Base-by-base conservation (phyloP, 164 flowering plant species). In the Piper betle region DNA sequence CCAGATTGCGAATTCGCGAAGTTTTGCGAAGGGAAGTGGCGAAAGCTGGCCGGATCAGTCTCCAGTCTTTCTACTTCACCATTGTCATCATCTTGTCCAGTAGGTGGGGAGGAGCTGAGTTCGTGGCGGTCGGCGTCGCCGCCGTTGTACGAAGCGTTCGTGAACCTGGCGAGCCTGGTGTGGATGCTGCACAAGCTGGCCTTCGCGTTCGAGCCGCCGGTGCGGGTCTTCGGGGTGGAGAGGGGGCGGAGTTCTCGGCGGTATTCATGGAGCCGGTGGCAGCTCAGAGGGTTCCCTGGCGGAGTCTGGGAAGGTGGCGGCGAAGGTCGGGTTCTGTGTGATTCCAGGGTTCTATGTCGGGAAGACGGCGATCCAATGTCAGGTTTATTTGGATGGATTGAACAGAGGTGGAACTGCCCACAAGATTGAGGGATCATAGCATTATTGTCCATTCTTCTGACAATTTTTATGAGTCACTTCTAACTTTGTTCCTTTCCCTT, bases 131-230 rank as follows among this genome's bases (percentile, higher is more conserved):
- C 77, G 63, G 82, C 90, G 0, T 59, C 86, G 20, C 70, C 75
- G 16, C 71, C 72, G 12, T 86, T 93, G 48, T 83, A 88, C 60
- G 88, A 86, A 69, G 69, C 82, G 4, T 93, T 84, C 74, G 82
- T 93, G 37, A 79, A 74, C 62, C 86, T 90, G 97, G 87, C 91
- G 37, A 84, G 88, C 71, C 80, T 92, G 0, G 64, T 88, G 54
- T 93, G 99, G 99, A 75, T 77, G 60, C 86, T 93, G 42, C 96
- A 93, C 64, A 86, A 82, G 69, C 68, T 93, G 76, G 97, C 93
- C 5, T 79, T 78, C 58, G 82, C 84, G 0, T 93, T 93, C 65
- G 78, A 84, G 63, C 95, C 97, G 0, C 65, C 50, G 0, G 86
- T 88, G 56, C 88, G 84, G 71, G 81, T 93, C 54, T 90, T 93